phyloP scores from a whole-genome alignment of 768 basidiomycete species.

The Gautieria morchelliformis region DNA sequence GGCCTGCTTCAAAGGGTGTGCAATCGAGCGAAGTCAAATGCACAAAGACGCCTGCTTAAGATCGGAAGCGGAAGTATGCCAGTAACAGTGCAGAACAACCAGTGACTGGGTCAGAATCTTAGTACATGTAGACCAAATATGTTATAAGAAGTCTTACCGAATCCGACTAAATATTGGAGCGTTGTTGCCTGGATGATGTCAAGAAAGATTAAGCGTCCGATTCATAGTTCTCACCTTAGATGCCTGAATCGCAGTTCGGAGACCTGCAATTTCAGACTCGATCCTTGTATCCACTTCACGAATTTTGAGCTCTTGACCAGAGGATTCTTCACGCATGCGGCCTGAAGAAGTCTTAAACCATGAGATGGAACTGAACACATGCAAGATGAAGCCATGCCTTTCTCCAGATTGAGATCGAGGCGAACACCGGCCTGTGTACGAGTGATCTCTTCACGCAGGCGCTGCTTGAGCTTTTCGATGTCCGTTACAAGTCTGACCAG shows the following conservation, averaged over 20 bases:
- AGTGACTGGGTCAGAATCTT: conserved; percentile 43
- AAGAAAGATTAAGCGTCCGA: neutral
- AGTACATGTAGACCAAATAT: neutral
- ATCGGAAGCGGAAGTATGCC: conserved; percentile 70
- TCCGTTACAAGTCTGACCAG: conserved; percentile 53
- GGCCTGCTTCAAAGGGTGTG: too few relatives aligned
- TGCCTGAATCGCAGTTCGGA: conserved; percentile 76
- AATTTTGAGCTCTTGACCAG: conserved; percentile 88
- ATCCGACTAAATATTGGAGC: conserved; percentile 79
- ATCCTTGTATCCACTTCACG: conserved; percentile 97
- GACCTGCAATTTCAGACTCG: conserved; percentile 86
- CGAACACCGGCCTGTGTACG: conserved; percentile 90
- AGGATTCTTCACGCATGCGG: conserved; percentile 86
- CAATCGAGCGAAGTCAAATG: neutral
- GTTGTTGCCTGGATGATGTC: conserved; percentile 54
- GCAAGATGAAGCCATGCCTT: conserved; percentile 26
- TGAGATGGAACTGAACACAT: neutral
- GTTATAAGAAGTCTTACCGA: conserved; percentile 40
- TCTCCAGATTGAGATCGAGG: conserved; percentile 92
- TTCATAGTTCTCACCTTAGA: conserved; percentile 49
- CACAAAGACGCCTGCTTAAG: too few relatives aligned
- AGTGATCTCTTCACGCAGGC: conserved; percentile 83
- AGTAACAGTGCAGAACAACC: conserved; percentile 80
- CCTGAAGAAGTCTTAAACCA: conserved; percentile 32
- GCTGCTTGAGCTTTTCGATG: conserved; percentile 91